A percentile compares a stretch with the other conserved stretches of the same genome.
These are phyloP conservation scores for Fonsecaea erecta DNA, from an alignment of 2,329 filamentous ascomycete genomes.

Conservation along the genomic window DNA sequence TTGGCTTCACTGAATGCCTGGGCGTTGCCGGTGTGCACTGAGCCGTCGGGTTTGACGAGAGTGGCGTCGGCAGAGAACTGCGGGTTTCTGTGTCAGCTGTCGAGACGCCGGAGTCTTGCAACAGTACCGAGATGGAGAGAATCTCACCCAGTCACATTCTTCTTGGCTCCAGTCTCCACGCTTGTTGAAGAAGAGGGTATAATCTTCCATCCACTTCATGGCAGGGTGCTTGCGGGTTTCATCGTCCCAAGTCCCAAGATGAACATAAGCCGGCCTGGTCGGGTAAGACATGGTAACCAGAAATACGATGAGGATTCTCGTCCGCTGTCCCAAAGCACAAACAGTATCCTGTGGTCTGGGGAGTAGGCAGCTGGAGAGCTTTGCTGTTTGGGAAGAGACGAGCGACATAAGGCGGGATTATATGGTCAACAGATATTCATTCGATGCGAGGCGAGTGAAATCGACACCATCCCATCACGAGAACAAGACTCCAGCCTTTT, in stretches of 20 bases:
- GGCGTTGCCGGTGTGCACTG: conserved; percentile 18
- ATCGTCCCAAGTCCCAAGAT: conserved; percentile 33
- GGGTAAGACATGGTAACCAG: conserved; percentile 30
- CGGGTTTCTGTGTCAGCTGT: background rate
- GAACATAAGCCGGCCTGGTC: conserved; percentile 30
- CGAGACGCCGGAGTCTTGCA: background rate
- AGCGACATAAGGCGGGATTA: background rate
- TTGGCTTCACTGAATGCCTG: conserved; percentile 23
- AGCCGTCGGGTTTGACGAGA: conserved; percentile 30
- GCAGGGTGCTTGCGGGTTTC: conserved; percentile 33
- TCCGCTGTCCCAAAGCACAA: background rate
- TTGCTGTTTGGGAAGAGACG: background rate
- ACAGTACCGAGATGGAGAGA: background rate
- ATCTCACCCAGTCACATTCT: conserved; percentile 25
- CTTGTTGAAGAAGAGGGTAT: conserved; percentile 28
- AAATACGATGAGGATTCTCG: background rate
- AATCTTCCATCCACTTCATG: conserved; percentile 37
- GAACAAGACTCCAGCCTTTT: background rate
- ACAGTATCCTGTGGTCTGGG: background rate
- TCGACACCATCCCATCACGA: background rate
- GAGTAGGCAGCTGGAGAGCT: background rate
- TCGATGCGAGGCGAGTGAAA: no score
- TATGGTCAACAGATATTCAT: background rate
- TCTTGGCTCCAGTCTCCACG: conserved; percentile 22
- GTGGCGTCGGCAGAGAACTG: conserved; percentile 22